Conservation (phyloP, 305 asterid genomes). For the Fraxinus ornus region DNA sequence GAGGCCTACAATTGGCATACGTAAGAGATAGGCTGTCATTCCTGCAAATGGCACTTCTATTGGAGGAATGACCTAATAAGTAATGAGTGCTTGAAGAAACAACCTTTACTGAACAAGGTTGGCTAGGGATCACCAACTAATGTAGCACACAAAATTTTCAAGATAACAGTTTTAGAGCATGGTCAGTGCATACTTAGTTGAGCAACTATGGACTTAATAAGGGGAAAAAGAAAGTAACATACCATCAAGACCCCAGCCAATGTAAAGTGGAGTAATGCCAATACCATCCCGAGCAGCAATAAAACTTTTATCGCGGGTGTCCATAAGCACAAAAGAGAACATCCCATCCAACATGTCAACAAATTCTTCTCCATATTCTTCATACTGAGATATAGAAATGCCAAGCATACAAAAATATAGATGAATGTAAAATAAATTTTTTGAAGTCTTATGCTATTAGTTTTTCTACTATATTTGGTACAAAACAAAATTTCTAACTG, state of each 20-base stretch:
- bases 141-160: conserved; percentile 7
- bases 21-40: conserved; percentile 2
- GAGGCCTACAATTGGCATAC: background rate
- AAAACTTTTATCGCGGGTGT: conserved; percentile 90
- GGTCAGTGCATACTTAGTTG: background rate
- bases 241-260: conserved; percentile 99
- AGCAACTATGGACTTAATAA: conserved; percentile 6
- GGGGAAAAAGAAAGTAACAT: conserved; percentile 22
- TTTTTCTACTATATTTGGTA: conserved; percentile 12
- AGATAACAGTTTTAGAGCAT: conserved; percentile 5
- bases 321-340: conserved; percentile 99
- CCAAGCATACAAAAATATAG: background rate
- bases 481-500: background rate
- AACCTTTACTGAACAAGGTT: conserved; percentile 8
- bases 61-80: background rate
- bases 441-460: background rate
- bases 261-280: conserved; percentile 96
- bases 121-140: conserved; percentile 15
- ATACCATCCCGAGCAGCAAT: conserved; percentile 99
- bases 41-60: background rate
- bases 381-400: conserved; percentile 59
- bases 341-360: conserved; percentile 96
- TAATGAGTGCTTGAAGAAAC: background rate
- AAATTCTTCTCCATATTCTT: conserved; percentile 96
- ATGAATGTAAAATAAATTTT: conserved; percentile 1